phyloP scores from a whole-genome alignment of 2,329 filamentous ascomycete species.

The Trichoderma breve region DNA sequence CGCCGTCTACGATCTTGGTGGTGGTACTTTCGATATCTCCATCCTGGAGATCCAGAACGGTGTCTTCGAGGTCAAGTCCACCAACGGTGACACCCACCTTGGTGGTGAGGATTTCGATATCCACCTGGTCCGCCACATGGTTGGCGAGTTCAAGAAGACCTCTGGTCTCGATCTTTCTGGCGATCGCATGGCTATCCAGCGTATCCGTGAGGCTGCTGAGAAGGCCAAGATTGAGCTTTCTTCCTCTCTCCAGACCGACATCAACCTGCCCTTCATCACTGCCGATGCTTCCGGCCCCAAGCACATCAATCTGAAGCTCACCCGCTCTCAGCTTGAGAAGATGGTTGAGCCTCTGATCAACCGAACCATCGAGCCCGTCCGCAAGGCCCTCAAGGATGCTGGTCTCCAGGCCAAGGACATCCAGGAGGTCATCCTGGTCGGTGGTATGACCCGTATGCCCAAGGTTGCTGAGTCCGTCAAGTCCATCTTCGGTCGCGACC shows the following conservation, averaged over 20 bases:
- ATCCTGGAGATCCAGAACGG: slow-evolving; percentile 96
- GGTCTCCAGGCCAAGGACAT: slow-evolving; percentile 88
- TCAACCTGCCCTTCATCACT: slow-evolving; percentile 98
- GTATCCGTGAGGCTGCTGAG: slow-evolving; percentile 97
- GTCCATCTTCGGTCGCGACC: slow-evolving; percentile 92
- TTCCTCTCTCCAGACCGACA: slow-evolving; percentile 91
- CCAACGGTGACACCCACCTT: slow-evolving; percentile 97
- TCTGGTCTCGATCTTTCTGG: slow-evolving; percentile 83
- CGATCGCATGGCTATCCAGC: slow-evolving; percentile 98
- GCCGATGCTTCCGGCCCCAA: slow-evolving; percentile 93
- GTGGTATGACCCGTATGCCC: slow-evolving; percentile 99
- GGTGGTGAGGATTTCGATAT: slow-evolving; percentile 99
- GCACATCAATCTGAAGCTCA: slow-evolving; percentile 97
- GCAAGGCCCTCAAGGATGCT: slow-evolving; percentile 96
- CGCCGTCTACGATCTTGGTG: slow-evolving; percentile 95
- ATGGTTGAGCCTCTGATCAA: slow-evolving; percentile 87
- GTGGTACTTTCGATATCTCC: slow-evolving; percentile 99
- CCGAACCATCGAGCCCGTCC: slow-evolving; percentile 85
- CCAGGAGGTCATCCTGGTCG: slow-evolving; percentile 95
- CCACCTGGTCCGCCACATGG: slow-evolving; percentile 86
- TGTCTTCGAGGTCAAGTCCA: slow-evolving; percentile 98
- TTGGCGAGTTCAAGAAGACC: slow-evolving; percentile 95
- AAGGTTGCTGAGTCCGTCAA: slow-evolving; percentile 97
- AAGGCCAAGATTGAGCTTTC: slow-evolving; percentile 99
- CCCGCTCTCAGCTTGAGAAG: slow-evolving; percentile 86